These are phyloP conservation scores for Stagonosporopsis tanaceti DNA, from an alignment of 2,329 filamentous ascomycete genomes.

Conservation along the genomic window DNA sequence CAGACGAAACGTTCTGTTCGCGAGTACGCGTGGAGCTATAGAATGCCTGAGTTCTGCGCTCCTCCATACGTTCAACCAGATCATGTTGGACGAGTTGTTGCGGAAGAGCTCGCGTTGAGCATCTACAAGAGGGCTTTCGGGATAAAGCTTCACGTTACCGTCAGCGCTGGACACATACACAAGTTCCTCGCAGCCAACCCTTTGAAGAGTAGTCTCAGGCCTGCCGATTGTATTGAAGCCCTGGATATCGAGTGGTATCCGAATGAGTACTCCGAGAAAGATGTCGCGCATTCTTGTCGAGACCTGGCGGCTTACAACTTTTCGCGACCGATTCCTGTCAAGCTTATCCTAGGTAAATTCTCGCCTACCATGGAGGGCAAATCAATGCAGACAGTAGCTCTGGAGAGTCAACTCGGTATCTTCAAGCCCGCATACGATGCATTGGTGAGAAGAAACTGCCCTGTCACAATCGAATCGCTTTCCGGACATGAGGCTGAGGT, in stretches of 20 bases:
- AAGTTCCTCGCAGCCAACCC: slow-evolving; percentile 17
- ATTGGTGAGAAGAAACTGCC: not conserved
- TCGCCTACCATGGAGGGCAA: not conserved
- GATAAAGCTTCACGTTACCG: slow-evolving; percentile 11
- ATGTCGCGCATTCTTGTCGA: slow-evolving; percentile 5
- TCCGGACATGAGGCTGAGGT: not conserved
- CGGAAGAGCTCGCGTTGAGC: slow-evolving; percentile 13
- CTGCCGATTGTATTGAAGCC: slow-evolving; percentile 7
- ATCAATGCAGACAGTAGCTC: not conserved
- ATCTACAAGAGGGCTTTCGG: slow-evolving; percentile 16
- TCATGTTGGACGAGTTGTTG: slow-evolving; percentile 11
- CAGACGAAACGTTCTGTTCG: slow-evolving; percentile 17
- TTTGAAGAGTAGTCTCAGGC: slow-evolving; percentile 6
- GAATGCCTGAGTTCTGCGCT: slow-evolving; percentile 19
- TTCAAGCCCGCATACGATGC: slow-evolving; percentile 12
- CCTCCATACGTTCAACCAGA: slow-evolving; percentile 12
- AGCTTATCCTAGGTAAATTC: slow-evolving; percentile 11
- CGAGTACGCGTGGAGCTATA: slow-evolving; percentile 17
- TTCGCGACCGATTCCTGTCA: slow-evolving; percentile 2
- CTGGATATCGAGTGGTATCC: slow-evolving; percentile 15
- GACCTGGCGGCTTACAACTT: slow-evolving; percentile 1
- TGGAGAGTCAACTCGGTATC: not conserved
- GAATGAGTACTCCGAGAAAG: slow-evolving; percentile 13
- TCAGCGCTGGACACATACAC: slow-evolving; percentile 15
- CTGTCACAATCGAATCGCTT: slow-evolving; percentile 3